Evolutionary conservation across 495 filamentous ascomycete species (phyloP).

Genomic region (Penicillium desertorum): DNA sequence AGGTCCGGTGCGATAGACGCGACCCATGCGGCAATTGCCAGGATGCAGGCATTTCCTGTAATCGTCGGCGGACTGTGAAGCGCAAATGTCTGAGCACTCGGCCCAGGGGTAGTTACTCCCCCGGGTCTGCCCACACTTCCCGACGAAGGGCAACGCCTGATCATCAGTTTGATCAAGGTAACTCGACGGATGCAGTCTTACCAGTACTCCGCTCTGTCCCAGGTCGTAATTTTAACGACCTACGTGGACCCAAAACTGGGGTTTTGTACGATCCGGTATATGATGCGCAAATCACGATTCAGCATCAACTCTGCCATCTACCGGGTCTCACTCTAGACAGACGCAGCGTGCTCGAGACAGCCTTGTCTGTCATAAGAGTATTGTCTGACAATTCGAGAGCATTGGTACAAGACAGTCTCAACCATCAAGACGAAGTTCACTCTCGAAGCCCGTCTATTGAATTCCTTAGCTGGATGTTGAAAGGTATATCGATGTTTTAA

Average conservation of each 20-base stretch:
- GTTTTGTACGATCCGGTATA: neutral
- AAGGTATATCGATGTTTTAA: slow-evolving; percentile 17
- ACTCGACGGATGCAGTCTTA: neutral
- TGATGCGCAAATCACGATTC: slow-evolving; percentile 16
- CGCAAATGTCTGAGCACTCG: slow-evolving; percentile 1
- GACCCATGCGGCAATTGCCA: slow-evolving; percentile 27
- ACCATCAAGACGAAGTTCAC: neutral
- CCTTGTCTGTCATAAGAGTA: slow-evolving; percentile 10
- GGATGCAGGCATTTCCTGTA: slow-evolving; percentile 18
- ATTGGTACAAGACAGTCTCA: neutral
- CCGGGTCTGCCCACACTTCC: neutral
- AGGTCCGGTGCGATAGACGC: slow-evolving; percentile 27
- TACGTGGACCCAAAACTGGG: neutral
- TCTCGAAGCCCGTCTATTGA: slow-evolving; percentile 13
- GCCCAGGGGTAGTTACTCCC: neutral
- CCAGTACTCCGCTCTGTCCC: neutral
- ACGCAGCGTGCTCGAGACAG: slow-evolving; percentile 17
- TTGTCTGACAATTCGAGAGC: neutral
- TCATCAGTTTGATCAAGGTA: neutral
- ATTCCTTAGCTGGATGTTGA: slow-evolving; percentile 27
- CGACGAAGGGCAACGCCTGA: neutral
- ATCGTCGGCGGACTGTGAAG: slow-evolving; percentile 7
- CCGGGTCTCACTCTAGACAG: slow-evolving; percentile 9
- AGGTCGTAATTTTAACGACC: neutral
- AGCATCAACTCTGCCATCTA: slow-evolving; percentile 10